phyloP scores from a whole-genome alignment of 352 stramenopile genomes.

The Blastocystis sp. region DNA sequence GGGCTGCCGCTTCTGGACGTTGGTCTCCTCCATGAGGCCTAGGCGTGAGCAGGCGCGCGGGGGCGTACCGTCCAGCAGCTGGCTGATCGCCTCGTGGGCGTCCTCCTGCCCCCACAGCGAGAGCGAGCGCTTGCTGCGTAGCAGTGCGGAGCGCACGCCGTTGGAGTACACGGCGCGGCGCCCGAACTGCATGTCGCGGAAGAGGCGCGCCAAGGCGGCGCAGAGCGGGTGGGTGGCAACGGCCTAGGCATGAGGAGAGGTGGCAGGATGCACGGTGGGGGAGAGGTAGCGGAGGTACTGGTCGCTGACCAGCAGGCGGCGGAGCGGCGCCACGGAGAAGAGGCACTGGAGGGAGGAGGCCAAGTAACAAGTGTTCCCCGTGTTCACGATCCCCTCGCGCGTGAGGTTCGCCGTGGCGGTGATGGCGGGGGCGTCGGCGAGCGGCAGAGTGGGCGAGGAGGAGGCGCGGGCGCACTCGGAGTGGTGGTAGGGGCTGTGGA shows the following conservation, averaged over 20 bases:
- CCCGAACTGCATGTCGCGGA: constrained; percentile 22
- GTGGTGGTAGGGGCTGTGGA: constrained; percentile 37
- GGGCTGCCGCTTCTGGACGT: not conserved
- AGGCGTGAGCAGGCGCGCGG: not conserved
- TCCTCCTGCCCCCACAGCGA: constrained; percentile 56
- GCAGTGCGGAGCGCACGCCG: constrained; percentile 27
- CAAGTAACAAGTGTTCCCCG: constrained; percentile 51
- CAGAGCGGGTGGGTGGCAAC: not conserved
- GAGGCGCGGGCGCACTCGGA: not conserved
- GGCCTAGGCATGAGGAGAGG: not conserved
- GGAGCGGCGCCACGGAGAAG: constrained; percentile 26
- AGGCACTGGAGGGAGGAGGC: constrained; percentile 26
- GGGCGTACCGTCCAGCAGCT: not conserved
- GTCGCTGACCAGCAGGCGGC: constrained; percentile 10
- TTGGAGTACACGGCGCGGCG: not conserved
- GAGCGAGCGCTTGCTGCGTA: constrained; percentile 6
- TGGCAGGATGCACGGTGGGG: not conserved
- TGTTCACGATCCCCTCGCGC: constrained; percentile 38
- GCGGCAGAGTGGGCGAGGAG: not conserved
- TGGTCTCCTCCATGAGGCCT: constrained; percentile 21
- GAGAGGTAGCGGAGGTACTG: constrained; percentile 17
- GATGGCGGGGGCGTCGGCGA: not conserved
- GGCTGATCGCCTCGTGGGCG: constrained; percentile 22
- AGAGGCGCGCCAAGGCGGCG: not conserved
- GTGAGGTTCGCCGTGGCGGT: not conserved